phyloP scores from a whole-genome alignment of 2,329 filamentous ascomycete genomes.

The Orbilia brochopaga region DNA sequence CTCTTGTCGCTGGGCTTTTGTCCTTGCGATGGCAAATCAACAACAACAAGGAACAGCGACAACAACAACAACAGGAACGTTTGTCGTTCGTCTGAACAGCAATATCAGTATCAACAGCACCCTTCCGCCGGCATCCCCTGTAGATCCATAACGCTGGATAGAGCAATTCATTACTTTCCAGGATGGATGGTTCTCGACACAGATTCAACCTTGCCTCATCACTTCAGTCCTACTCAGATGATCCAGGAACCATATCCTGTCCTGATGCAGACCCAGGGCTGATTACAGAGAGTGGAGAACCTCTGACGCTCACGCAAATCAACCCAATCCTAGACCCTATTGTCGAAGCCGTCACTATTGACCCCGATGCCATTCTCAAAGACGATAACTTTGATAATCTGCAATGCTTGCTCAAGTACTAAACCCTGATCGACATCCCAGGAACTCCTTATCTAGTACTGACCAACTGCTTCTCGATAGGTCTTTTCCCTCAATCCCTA shows the following conservation, averaged over 20 bases:
- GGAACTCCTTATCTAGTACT: slow-evolving; percentile 2
- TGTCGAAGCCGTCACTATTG: slow-evolving; percentile 88
- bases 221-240: slow-evolving; percentile 95
- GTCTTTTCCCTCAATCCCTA: slow-evolving; percentile 78
- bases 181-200: slow-evolving; percentile 42
- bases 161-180: no score
- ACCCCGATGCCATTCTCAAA: slow-evolving; percentile 83
- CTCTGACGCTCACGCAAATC: slow-evolving; percentile 76
- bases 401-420: slow-evolving; percentile 95
- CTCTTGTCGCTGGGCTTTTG: no score
- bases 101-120: no score
- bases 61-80: no score
- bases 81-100: no score
- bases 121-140: no score
- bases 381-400: slow-evolving; percentile 85
- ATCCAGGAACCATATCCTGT: slow-evolving; percentile 80
- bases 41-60: no score
- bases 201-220: slow-evolving; percentile 96
- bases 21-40: no score
- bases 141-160: no score
- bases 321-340: slow-evolving; percentile 89
- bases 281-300: slow-evolving; percentile 82
- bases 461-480: slow-evolving; percentile 60
- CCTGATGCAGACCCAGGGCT: slow-evolving; percentile 83
- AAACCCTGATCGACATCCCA: not conserved